Percentiles rank a stretch among this genome's conserved stretches.
These are phyloP conservation scores for Sicyos edulis DNA, from an alignment of 306 rosid species.

Conservation along the genomic window DNA sequence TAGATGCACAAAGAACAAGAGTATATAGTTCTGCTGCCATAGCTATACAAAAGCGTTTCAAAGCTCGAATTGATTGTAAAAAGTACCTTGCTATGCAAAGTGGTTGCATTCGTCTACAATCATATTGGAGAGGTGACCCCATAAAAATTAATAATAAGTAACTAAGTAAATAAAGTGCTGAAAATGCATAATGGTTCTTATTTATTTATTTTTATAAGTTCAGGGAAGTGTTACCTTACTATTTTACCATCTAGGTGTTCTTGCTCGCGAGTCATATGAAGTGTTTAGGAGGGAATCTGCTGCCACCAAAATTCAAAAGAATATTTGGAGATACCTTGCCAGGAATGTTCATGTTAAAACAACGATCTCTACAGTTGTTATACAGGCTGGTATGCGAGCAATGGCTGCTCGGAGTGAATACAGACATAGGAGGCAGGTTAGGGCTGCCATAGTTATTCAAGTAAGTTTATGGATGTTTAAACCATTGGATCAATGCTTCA, in stretches of 20 bases:
- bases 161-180: neutral
- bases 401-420: conserved; percentile 43
- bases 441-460: conserved; percentile 44
- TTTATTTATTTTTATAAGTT: neutral
- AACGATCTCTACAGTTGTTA: conserved; percentile 34
- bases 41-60: conserved; percentile 50
- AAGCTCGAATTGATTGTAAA: conserved; percentile 35
- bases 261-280: conserved; percentile 49
- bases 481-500: neutral
- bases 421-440: conserved; percentile 37
- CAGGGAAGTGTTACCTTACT: conserved; percentile 8
- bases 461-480: conserved; percentile 35
- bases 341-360: conserved; percentile 39
- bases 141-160: no score
- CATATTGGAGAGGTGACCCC: conserved; percentile 66
- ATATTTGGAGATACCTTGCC: conserved; percentile 41
- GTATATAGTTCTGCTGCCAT: conserved; percentile 47
- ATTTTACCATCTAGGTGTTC: conserved; percentile 48
- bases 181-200: conserved; percentile 2
- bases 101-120: conserved; percentile 48
- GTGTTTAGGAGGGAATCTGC: conserved; percentile 46
- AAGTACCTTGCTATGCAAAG: conserved; percentile 33
- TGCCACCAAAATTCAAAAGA: conserved; percentile 57
- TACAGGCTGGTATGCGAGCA: conserved; percentile 58
- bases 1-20: conserved; percentile 58